Base-by-base conservation (phyloP, 495 filamentous ascomycete genomes). In the Lophiostoma macrostomum region DNA sequence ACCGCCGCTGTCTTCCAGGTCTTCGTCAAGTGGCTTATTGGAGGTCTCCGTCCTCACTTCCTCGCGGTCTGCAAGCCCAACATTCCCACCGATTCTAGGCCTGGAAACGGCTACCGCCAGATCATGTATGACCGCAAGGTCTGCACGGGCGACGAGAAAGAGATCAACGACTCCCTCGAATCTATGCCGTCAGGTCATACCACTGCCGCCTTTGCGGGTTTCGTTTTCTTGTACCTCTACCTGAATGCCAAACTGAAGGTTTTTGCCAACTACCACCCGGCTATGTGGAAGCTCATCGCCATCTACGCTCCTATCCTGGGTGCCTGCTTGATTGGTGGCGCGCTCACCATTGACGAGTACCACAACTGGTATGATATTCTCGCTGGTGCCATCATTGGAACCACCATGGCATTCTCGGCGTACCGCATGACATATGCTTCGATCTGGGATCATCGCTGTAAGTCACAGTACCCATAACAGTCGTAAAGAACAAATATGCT, bases 261-360 rank as follows among this genome's bases (percentile, higher is more conserved):
- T 36, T 80, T 73, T 56, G 64, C 71, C n/a, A 77, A 81, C 52
- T 75, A 80, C 56, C 80, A 82, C 50, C 76, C 81, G 1, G 73
- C 76, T 14, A 76, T 82, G 74, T 85, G 81, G 81, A 84, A 83
- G 68, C 60, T 82, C 0, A 67, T 80, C 27, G 72, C 68, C 14
- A 66, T 76, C n/a, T 82, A 79, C 64, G 71, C 75, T 6, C 82
- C 82, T 0, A 64, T 86, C 4, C 71, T 84, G 3, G 80, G 75
- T 10, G 81, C 80, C 0, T 69, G 67, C 1, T 64, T 85, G 24
- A 79, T 84, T 40, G 78, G 71, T 3, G 79, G 79, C n/a, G 70
- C 76, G 0, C 61, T 84, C 29, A 83, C 79, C 0, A 79, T 85
- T 34, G 82, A 86, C 53, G 70, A 74, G 39, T 70, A 41, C 49